Evolutionary conservation across 805 yeast genomes (phyloP), one percentile per base, ranked within the genome.

Genomic region (Naumovozyma castellii): DNA sequence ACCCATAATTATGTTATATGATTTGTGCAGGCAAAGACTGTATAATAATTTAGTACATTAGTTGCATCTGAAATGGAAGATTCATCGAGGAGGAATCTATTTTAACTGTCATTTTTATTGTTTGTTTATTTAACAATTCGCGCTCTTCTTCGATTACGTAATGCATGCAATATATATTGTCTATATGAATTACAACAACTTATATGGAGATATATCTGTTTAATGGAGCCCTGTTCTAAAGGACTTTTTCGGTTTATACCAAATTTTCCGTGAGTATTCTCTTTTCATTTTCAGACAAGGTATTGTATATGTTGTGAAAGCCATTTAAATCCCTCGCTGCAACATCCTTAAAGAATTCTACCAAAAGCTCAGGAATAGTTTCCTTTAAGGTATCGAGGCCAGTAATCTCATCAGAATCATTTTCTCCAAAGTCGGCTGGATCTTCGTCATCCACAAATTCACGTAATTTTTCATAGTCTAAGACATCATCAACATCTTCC

Each of bases 401-500:
- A 3, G 45, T 36, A 14, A 47, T 44, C 14, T 49, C 54, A 8
- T 45, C 44, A 1, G 38, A 9, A 17, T 45, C 47, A 13, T 44
- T 50, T 5, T 43, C 49, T 5, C 43, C 53, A 32, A 25, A 34
- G 8, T 43, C 49, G 6, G 39, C 36, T 1, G 40, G 39, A 29
- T 44, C 57, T n/a, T 40, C 53, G n/a, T 47, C 67, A 18, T 50
- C 45, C 2, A 49, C 44, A 35, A 74, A 82, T 4, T 74, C 68
- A 49, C 75, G 71, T 39, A 83, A 56, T 43, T 78, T 79, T 18
- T 78, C 83, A 53, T 69, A 80, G 36, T 75, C 73, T 3, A 83
- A 74, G 1, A 79, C 83, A 33, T 77, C 84, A 13, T 80, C 86
- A 44, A 80, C 64, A 49, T 82, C 92, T 50, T 84, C 92, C 88